Conservation (phyloP, 306 rosid genomes). For the Heteromeles arbutifolia region DNA sequence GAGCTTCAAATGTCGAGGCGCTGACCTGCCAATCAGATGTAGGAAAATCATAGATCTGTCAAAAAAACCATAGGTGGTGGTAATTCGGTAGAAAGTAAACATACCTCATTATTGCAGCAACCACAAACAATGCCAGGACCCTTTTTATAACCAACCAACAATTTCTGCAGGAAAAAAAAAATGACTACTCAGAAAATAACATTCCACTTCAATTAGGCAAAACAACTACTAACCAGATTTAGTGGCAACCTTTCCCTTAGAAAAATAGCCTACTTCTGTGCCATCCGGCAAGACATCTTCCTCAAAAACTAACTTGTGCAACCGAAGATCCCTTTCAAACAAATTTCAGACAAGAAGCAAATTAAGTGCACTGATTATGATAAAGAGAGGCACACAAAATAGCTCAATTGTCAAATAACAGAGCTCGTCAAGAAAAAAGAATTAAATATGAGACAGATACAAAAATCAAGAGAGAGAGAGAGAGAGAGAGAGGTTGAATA, state of each 20-base stretch:
- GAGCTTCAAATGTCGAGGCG: constrained; percentile 89
- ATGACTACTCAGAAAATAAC: constrained; percentile 22
- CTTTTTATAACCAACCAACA: constrained; percentile 65
- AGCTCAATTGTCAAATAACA: not conserved
- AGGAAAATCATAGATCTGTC: constrained; percentile 2
- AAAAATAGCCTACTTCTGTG: constrained; percentile 72
- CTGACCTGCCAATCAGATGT: constrained; percentile 52
- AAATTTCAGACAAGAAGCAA: not conserved
- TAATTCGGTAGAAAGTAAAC: constrained; percentile 7
- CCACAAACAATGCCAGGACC: constrained; percentile 66
- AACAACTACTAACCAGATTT: not conserved
- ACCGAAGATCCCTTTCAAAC: constrained; percentile 63
- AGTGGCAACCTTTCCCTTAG: constrained; percentile 63
- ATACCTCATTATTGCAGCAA: constrained; percentile 74
- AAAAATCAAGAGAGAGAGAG: not conserved
- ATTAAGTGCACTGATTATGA: constrained; percentile 4
- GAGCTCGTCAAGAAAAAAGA: not conserved
- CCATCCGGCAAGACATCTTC: constrained; percentile 75
- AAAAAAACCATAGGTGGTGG: constrained; percentile 2
- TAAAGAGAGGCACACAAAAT: not conserved
- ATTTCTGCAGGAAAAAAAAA: constrained; percentile 43
- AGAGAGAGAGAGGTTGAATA: constrained; percentile 20
- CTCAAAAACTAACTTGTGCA: constrained; percentile 87
- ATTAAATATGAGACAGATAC: not conserved
- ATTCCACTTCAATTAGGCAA: constrained; percentile 1